Evolutionary conservation across 2,329 filamentous ascomycete genomes (phyloP).

Genomic region (Graphilbum fragrans): DNA sequence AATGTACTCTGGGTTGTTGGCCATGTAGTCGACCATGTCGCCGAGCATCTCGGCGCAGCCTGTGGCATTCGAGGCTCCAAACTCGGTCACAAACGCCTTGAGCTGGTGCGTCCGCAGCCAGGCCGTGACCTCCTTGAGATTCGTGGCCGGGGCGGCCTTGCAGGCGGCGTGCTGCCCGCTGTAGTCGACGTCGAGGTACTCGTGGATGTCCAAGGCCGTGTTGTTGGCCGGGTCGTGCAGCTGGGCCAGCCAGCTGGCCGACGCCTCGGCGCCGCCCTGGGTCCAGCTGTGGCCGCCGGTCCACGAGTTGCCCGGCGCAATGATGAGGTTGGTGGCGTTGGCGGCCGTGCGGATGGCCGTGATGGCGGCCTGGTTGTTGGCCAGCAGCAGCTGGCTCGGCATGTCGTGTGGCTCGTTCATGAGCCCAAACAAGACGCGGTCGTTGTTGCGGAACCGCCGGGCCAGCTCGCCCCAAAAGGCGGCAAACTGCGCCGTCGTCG

Average conservation of each 20-base stretch:
- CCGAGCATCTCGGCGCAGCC: slow-evolving; percentile 26
- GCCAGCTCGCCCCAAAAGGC: slow-evolving; percentile 37
- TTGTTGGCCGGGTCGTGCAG: slow-evolving; percentile 34
- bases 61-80: slow-evolving; percentile 32
- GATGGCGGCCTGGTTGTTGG: slow-evolving; percentile 34
- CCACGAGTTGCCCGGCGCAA: slow-evolving; percentile 36
- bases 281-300: slow-evolving; percentile 35
- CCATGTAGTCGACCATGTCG: slow-evolving; percentile 32
- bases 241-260: slow-evolving; percentile 23
- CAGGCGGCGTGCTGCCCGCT: slow-evolving; percentile 30
- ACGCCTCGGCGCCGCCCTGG: slow-evolving; percentile 23
- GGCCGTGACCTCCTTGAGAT: slow-evolving; percentile 27
- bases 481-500: slow-evolving; percentile 33
- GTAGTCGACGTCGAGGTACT: slow-evolving; percentile 37
- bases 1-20: slow-evolving; percentile 31
- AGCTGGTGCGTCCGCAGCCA: slow-evolving; percentile 31
- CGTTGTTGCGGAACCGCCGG: slow-evolving; percentile 28
- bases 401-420: slow-evolving; percentile 41
- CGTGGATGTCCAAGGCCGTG: slow-evolving; percentile 36
- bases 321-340: slow-evolving; percentile 31
- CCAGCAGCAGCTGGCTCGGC: slow-evolving; percentile 28
- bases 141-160: slow-evolving; percentile 22
- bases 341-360: slow-evolving; percentile 28
- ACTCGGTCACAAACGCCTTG: slow-evolving; percentile 37
- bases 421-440: slow-evolving; percentile 35